phyloP scores from a whole-genome alignment of 192 early-diverging fungal species.

The Coemansia sp. region DNA sequence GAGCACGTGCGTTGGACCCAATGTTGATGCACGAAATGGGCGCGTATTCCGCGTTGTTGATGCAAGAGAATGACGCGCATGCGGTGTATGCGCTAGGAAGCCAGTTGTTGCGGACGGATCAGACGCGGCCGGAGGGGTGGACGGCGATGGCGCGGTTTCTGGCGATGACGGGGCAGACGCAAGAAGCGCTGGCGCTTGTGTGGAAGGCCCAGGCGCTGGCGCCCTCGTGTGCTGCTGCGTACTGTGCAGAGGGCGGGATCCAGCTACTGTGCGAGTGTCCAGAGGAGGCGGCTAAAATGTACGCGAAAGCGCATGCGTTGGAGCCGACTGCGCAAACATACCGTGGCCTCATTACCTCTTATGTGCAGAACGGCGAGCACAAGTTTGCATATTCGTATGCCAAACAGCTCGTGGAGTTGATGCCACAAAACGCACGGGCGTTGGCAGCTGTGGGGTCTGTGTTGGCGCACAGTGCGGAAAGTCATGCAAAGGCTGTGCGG shows the following conservation, averaged over 20 bases:
- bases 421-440: slow-evolving; percentile 32
- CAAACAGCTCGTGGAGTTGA: slow-evolving; percentile 35
- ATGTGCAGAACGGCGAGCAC: slow-evolving; percentile 25
- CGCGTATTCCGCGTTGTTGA: slow-evolving; percentile 29
- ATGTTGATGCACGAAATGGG: slow-evolving; percentile 36
- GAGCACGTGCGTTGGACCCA: slow-evolving; percentile 21
- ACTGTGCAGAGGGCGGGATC: slow-evolving; percentile 33
- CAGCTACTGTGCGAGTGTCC: slow-evolving; percentile 28
- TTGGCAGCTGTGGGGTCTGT: slow-evolving; percentile 43
- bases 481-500: slow-evolving; percentile 28
- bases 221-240: slow-evolving; percentile 26
- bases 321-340: slow-evolving; percentile 22
- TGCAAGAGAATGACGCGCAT: slow-evolving; percentile 13
- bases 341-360: slow-evolving; percentile 18
- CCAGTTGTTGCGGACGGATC: slow-evolving; percentile 35
- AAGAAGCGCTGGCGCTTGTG: slow-evolving; percentile 46
- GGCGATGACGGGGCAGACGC: slow-evolving; percentile 16
- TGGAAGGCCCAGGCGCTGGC: slow-evolving; percentile 51
- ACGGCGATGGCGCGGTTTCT: slow-evolving; percentile 48
- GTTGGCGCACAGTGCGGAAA: slow-evolving; percentile 44
- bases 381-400: slow-evolving; percentile 49
- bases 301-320: slow-evolving; percentile 29
- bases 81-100: slow-evolving; percentile 34
- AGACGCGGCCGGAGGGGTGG: slow-evolving; percentile 44
- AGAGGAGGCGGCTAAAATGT: slow-evolving; percentile 31